Percentiles rank a stretch among this genome's conserved stretches.
Evolutionary conservation across 148 eudicot species (phyloP).

Genomic region (Chenopodium berlandieri): DNA sequence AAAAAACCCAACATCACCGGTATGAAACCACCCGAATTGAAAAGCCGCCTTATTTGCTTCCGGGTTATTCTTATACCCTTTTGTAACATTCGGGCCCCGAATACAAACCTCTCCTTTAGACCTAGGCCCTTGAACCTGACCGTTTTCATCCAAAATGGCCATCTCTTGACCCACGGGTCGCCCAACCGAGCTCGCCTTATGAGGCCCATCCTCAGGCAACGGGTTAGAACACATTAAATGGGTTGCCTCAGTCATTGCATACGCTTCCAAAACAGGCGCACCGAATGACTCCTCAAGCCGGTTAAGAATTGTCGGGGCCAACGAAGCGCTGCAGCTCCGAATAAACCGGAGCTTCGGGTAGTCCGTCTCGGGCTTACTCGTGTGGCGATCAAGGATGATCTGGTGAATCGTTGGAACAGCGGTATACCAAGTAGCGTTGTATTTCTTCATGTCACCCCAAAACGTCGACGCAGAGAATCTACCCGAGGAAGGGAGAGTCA

Average conservation of each 20-base stretch:
- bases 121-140: slow-evolving; percentile 49
- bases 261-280: slow-evolving; percentile 94
- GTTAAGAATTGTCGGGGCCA: slow-evolving; percentile 63
- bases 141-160: slow-evolving; percentile 73
- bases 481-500: slow-evolving; percentile 71
- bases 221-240: slow-evolving; percentile 93
- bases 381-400: slow-evolving; percentile 72
- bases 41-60: slow-evolving; percentile 82
- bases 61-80: slow-evolving; percentile 86
- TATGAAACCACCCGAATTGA: slow-evolving; percentile 89
- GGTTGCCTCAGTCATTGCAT: slow-evolving; percentile 95
- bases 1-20: slow-evolving; percentile 82
- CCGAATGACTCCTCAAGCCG: slow-evolving; percentile 78
- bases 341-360: slow-evolving; percentile 88
- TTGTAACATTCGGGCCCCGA: slow-evolving; percentile 83
- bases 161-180: slow-evolving; percentile 84
- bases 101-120: slow-evolving; percentile 86
- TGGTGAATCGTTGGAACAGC: slow-evolving; percentile 98
- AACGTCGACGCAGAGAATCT: slow-evolving; percentile 85
- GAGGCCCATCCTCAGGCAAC: slow-evolving; percentile 70
- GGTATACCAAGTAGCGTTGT: slow-evolving; percentile 90
- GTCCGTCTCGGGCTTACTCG: slow-evolving; percentile 48
- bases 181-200: slow-evolving; percentile 79
- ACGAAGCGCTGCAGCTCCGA: slow-evolving; percentile 82
- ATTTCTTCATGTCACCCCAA: slow-evolving; percentile 73